Evolutionary conservation across 2,329 filamentous ascomycete genomes (phyloP).

Genomic region (Colletotrichum zoysiae): DNA sequence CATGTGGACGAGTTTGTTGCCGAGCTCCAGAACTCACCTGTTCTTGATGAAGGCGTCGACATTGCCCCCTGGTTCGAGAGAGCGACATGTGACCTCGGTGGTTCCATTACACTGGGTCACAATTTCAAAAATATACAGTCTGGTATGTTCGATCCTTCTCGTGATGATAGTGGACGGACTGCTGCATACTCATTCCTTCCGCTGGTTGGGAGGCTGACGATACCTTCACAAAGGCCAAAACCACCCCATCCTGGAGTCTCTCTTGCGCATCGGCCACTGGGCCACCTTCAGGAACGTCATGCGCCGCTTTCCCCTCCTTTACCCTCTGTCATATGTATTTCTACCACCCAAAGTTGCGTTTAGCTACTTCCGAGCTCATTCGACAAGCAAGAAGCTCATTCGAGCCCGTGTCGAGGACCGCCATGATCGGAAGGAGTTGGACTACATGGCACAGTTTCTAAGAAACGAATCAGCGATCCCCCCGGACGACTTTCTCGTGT

Average conservation of each 20-base stretch:
- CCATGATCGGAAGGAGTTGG: conserved; percentile 4
- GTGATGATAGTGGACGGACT: not conserved
- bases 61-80: conserved; percentile 9
- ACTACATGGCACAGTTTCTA: conserved; percentile 6
- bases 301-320: conserved; percentile 13
- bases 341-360: not conserved
- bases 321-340: conserved; percentile 1
- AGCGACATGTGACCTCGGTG: conserved; percentile 4
- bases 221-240: conserved; percentile 6
- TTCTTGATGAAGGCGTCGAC: not conserved
- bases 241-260: conserved; percentile 5
- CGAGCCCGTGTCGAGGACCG: conserved; percentile 4
- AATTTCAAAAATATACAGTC: conserved; percentile 11
- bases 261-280: conserved; percentile 11
- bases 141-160: not conserved
- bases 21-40: conserved; percentile 1
- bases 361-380: conserved; percentile 10
- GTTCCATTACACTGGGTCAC: conserved; percentile 6
- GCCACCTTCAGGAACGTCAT: conserved; percentile 15
- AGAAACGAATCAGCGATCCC: conserved; percentile 1
- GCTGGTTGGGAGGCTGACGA: not conserved
- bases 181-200: not conserved
- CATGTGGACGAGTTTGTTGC: conserved; percentile 1
- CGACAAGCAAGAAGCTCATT: conserved; percentile 1
- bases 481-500: not conserved